Evolutionary conservation across 306 rosid species (phyloP).

Genomic region (Biancaea sappan): DNA sequence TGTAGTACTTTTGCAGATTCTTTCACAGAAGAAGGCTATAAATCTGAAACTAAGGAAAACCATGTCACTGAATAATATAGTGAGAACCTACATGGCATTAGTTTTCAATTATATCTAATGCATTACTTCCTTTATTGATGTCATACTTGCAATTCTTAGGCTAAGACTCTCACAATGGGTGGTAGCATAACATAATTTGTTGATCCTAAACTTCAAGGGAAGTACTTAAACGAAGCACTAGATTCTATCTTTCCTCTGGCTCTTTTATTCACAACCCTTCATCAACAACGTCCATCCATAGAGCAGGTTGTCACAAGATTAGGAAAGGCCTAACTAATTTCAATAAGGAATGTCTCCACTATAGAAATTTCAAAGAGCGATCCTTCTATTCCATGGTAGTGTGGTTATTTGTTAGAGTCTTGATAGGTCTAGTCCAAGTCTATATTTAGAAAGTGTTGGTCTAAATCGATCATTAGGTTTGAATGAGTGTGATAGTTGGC

Average conservation of each 20-base stretch:
- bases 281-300: constrained; percentile 45
- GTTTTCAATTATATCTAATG: constrained; percentile 2
- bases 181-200: constrained; percentile 39
- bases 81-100: constrained; percentile 22
- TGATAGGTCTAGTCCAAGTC: too few relatives aligned
- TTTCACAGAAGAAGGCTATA: constrained; percentile 62
- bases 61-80: constrained; percentile 59
- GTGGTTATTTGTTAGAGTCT: too few relatives aligned
- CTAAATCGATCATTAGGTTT: too few relatives aligned
- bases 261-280: constrained; percentile 48
- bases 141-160: constrained; percentile 32
- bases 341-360: constrained; percentile 32
- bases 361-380: constrained; percentile 29
- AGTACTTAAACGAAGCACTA: constrained; percentile 47
- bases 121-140: constrained; percentile 2
- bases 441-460: too few relatives aligned
- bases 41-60: constrained; percentile 57
- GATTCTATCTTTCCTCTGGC: constrained; percentile 41
- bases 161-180: constrained; percentile 32
- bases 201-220: constrained; percentile 47
- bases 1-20: constrained; percentile 62
- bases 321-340: constrained; percentile 39
- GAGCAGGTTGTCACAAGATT: constrained; percentile 42
- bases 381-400: not conserved
- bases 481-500: too few relatives aligned